Evolutionary conservation across 441 rosid genomes (phyloP).

Genomic region (Mallotus japonicus): DNA sequence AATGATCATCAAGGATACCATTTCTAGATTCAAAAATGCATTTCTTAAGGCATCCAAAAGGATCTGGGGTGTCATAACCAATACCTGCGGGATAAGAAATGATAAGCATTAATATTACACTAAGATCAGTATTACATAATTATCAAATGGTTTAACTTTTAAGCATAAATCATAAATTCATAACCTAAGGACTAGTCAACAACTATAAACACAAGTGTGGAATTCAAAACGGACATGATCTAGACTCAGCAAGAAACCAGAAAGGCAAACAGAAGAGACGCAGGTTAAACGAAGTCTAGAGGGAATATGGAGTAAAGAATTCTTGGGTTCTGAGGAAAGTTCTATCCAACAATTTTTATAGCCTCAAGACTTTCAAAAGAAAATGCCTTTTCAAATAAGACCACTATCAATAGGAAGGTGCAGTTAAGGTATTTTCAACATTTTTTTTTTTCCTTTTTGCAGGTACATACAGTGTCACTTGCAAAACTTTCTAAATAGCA

Average conservation of each 20-base stretch:
- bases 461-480: no score
- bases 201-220: not conserved
- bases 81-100: conserved; percentile 46
- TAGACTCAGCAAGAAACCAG: not conserved
- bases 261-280: not conserved
- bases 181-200: not conserved
- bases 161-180: not conserved
- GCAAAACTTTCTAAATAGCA: not conserved
- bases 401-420: no score
- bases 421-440: no score
- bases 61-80: conserved; percentile 94
- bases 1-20: conserved; percentile 59
- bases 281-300: not conserved
- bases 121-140: not conserved
- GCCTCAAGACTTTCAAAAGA: not conserved
- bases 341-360: not conserved
- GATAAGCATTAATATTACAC: not conserved
- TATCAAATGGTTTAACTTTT: not conserved
- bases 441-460: no score
- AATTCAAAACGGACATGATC: not conserved
- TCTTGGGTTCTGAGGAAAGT: conserved; percentile 1
- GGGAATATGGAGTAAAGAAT: not conserved
- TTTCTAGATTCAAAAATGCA: conserved; percentile 58
- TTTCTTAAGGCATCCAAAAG: conserved; percentile 74
- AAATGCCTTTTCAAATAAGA: not conserved